Evolutionary conservation across 2,329 filamentous ascomycete genomes (phyloP), one percentile per base, ranked within the genome.

Genomic region (Penicillium sumatraense): DNA sequence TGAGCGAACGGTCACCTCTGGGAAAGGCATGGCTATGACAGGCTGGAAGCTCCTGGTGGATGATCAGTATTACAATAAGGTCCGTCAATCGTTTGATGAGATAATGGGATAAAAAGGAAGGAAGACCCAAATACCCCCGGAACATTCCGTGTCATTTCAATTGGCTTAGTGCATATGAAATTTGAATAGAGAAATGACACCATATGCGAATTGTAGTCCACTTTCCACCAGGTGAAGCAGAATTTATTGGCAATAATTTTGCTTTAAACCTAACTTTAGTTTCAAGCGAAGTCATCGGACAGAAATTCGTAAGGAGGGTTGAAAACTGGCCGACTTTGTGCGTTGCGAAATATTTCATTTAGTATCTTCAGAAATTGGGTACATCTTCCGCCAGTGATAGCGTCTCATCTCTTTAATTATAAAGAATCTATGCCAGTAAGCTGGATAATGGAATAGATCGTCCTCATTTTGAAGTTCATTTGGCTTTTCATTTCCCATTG

Each of bases 11-110:
- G 33, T 56, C 35, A 46, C 13, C 31, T 14, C 42, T 31, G 42
- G 26, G 14, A 46, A 46, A 11, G 42, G n/a, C 3, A 46, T 46
- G 42, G 42, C 42, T 5, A 46, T 46, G 42, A 46, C 42, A 21
- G 42, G 26, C 10, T 46, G 42, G 42, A 21, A 6, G 10, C 18
- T 46, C 5, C 42, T 46, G 10, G 18, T 31, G 4, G 42, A 46
- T 31, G 16, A 31, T 29, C 16, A 46, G 6, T 46, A 29, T 23
- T 31, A 31, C 10, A 18, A 16, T 13, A 16, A 44, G 11, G 42
- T 46, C 31, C 42, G 27, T 11, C 16, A 33, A 10, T 29, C 42
- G 4, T 46, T 46, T 16, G 26, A 31, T 8, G 27, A 46, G 3
- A 11, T 31, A 5, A 21, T 21, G 42, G 40, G 8, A 16, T 44